Evolutionary conservation across 768 basidiomycete species (phyloP).

Genomic region (Saitozyma sp.): DNA sequence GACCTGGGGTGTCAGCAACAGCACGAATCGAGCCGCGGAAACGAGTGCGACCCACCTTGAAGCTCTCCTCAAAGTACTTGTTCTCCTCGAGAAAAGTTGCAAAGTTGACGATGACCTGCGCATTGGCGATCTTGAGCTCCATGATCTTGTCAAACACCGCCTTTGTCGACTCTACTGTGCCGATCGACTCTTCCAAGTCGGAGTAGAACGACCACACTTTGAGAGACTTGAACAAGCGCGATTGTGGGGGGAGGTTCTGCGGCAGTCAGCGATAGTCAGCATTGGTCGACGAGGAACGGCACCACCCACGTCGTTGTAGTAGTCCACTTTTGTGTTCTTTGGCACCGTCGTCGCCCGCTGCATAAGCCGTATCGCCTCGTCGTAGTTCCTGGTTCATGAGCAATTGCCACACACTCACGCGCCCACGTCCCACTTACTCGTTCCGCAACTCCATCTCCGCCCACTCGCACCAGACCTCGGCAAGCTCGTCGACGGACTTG

Average conservation of each 20-base stretch:
- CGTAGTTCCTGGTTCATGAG: constrained; percentile 72
- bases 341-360: constrained; percentile 91
- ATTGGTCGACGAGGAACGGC: constrained; percentile 7
- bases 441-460: constrained; percentile 95
- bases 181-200: constrained; percentile 95
- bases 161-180: constrained; percentile 87
- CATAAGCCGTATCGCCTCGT: constrained; percentile 93
- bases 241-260: constrained; percentile 79
- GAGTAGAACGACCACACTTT: constrained; percentile 99
- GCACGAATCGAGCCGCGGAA: neutral
- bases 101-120: constrained; percentile 95
- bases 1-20: constrained; percentile 58
- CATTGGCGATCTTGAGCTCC: constrained; percentile 94
- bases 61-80: constrained; percentile 96
- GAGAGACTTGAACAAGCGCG: constrained; percentile 91
- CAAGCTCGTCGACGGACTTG: constrained; percentile 93
- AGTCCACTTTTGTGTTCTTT: constrained; percentile 84
- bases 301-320: constrained; percentile 82
- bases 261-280: constrained; percentile 1
- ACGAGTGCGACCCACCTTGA: constrained; percentile 65
- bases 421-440: constrained; percentile 80
- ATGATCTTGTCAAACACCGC: constrained; percentile 93
- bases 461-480: constrained; percentile 99
- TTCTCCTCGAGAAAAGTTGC: constrained; percentile 97
- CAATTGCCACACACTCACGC: neutral